Evolutionary conservation across 768 basidiomycete genomes (phyloP), one percentile per base, ranked within the genome.

Genomic region (Daedaleopsis sinensis): DNA sequence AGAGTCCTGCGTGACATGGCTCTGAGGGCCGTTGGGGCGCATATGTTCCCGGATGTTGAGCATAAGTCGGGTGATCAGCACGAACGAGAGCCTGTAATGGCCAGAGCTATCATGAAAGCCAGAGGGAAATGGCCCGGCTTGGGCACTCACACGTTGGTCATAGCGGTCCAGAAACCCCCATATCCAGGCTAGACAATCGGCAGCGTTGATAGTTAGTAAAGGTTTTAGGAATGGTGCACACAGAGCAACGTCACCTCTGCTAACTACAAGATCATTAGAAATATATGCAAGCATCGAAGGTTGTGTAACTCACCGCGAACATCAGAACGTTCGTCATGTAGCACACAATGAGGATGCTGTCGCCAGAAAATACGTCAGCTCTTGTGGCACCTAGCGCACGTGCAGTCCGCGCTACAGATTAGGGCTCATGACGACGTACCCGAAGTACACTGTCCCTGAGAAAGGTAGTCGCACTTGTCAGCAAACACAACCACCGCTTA

Each of bases 381-480:
- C n/a, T 11, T 15, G 16, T 24, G 12, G 7, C 47, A 48, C n/a
- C 16, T n/a, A 18, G 19, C 3, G 7, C 27, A 32, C 7, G 47
- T 7, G 21, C 47, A 19, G 47, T 12, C 19, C 15, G n/a, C 13
- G 42, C 42, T 5, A 15, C n/a, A 11, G 15, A 11, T 3, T 2
- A 15, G 42, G 15, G 42, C 42, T 4, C 12, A 12, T 27, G 8
- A 52, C 11, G 18, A 47, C 52, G 11, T 24, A 60, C 59, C 59
- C 59, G 23, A 60, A 60, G 44, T 60, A 60, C 18, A 60, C 7
- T 9, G 59, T 32, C 7, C 59, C 59, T 60, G 32, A 39, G 19
- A 3, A 23, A 19, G 11, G 18, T 3, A 7, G 43, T 16, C 8
- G 15, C 16, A 21, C 4, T 10, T 9, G n/a, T 18, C 16, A n/a